These are phyloP conservation scores for Rubia yunnanensis DNA, from an alignment of 257 asterid species.

Conservation along the genomic window DNA sequence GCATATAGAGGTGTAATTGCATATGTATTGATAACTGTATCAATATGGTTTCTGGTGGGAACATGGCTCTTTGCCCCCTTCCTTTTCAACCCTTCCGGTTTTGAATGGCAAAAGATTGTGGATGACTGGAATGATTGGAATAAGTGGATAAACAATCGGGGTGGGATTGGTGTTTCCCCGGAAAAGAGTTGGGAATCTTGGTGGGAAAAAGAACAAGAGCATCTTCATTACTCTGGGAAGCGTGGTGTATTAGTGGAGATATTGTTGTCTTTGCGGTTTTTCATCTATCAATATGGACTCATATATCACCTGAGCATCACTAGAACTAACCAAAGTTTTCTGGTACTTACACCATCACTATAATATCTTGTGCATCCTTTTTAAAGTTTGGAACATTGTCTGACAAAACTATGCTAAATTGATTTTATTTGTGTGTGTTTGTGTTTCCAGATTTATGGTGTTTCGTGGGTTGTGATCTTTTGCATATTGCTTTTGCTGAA, in stretches of 20 bases:
- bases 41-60: constrained; percentile 81
- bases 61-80: constrained; percentile 97
- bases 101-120: constrained; percentile 89
- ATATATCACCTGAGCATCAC: constrained; percentile 79
- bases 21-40: constrained; percentile 65
- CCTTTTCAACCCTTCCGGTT: constrained; percentile 91
- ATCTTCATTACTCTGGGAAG: constrained; percentile 60
- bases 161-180: constrained; percentile 89
- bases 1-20: constrained; percentile 55
- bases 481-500: constrained; percentile 49
- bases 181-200: constrained; percentile 97
- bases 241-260: constrained; percentile 71
- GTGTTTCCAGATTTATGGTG: constrained; percentile 56
- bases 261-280: constrained; percentile 72
- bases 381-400: not conserved
- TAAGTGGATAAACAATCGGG: constrained; percentile 82
- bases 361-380: not conserved
- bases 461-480: constrained; percentile 80
- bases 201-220: constrained; percentile 92
- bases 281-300: constrained; percentile 78
- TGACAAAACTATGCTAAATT: not conserved
- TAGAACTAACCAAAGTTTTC: constrained; percentile 28
- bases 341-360: constrained; percentile 31
- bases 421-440: not conserved
- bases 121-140: constrained; percentile 96